Evolutionary conservation across 208 protist genomes (phyloP).

Genomic region (Leishmania arabica): DNA sequence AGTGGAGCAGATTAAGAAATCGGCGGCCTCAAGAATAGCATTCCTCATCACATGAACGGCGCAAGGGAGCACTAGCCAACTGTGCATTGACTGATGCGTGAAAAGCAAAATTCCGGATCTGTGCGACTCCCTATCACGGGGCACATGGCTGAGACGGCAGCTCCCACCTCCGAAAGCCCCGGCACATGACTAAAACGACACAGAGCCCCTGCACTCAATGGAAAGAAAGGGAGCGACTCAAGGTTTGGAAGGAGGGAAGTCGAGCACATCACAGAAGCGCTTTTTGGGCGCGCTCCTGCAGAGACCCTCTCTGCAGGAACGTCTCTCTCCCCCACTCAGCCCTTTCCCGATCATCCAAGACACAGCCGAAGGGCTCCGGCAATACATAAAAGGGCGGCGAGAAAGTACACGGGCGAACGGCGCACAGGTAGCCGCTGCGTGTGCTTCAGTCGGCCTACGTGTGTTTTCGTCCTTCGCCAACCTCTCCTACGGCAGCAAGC

Average conservation of each 20-base stretch:
- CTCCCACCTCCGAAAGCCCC: background rate
- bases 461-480: background rate
- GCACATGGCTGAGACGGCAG: background rate
- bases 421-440: background rate
- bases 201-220: too few species aligned
- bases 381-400: background rate
- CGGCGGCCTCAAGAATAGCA: background rate
- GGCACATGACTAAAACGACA: too few species aligned
- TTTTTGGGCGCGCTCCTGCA: too few species aligned
- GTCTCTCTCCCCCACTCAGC: background rate
- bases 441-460: background rate
- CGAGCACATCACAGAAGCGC: too few species aligned
- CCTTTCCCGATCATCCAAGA: background rate
- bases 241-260: too few species aligned
- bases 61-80: background rate
- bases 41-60: background rate
- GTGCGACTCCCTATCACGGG: background rate
- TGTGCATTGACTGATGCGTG: background rate
- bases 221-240: too few species aligned
- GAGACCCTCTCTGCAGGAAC: too few species aligned
- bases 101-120: background rate
- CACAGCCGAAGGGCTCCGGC: background rate
- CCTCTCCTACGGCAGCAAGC: constrained; percentile 4
- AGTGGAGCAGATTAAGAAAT: background rate
- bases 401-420: background rate